These are phyloP conservation scores for Pisolithus marmoratus DNA, from an alignment of 768 basidiomycete genomes.

Conservation along the genomic window DNA sequence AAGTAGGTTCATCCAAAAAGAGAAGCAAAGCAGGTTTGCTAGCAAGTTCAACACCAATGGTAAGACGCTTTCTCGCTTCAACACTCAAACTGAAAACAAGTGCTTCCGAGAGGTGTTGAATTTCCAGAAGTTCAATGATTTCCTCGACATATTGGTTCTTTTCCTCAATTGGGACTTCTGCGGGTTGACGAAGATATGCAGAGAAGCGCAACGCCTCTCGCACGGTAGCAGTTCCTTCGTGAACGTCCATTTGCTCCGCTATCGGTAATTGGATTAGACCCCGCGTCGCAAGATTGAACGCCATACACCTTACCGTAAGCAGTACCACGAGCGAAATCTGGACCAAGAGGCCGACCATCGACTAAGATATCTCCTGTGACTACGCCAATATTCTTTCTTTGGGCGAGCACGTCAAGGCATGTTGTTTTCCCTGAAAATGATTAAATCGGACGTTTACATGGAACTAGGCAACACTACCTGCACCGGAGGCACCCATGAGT, in stretches of 20 bases:
- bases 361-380: conserved; percentile 60
- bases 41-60: conserved; percentile 88
- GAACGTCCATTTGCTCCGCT: conserved; percentile 84
- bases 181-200: conserved; percentile 77
- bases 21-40: conserved; percentile 45
- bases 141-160: conserved; percentile 79
- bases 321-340: conserved; percentile 60
- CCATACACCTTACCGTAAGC: conserved; percentile 56
- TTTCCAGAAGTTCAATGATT: conserved; percentile 77
- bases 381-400: conserved; percentile 67
- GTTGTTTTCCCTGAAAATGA: conserved; percentile 59
- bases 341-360: conserved; percentile 55
- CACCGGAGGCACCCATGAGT: conserved; percentile 82
- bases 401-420: conserved; percentile 68
- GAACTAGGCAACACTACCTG: conserved; percentile 37
- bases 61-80: conserved; percentile 78
- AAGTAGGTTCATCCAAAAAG: conserved; percentile 42
- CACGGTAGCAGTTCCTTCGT: conserved; percentile 77
- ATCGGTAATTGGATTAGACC: conserved; percentile 19
- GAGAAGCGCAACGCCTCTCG: conserved; percentile 84
- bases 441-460: conserved; percentile 1
- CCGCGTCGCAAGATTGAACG: conserved; percentile 9
- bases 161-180: conserved; percentile 57
- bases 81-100: conserved; percentile 65
- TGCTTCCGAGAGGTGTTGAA: conserved; percentile 80